Conservation (phyloP, 2,329 filamentous ascomycete genomes). For the Exophiala xenobiotica region DNA sequence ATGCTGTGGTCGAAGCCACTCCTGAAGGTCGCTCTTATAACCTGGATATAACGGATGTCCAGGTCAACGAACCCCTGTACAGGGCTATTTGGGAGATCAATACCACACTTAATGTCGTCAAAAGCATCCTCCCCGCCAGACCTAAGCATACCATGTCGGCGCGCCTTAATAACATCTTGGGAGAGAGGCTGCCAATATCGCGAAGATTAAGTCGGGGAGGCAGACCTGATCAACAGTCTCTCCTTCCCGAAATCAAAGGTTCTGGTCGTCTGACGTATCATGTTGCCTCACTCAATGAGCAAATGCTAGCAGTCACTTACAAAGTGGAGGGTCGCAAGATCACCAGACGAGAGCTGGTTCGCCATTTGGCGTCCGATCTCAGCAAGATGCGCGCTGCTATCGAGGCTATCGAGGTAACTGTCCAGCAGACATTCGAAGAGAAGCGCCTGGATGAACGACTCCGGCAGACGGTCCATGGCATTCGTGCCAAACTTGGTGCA, state of each 20-base stretch:
- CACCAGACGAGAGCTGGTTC: slow-evolving; percentile 25
- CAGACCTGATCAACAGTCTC: slow-evolving; percentile 11
- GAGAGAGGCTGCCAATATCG: background rate
- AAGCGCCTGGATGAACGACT: slow-evolving; percentile 11
- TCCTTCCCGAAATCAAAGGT: slow-evolving; percentile 24
- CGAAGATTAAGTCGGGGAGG: background rate
- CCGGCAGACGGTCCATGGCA: slow-evolving; percentile 6
- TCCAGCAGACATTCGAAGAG: slow-evolving; percentile 12
- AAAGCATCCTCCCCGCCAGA: slow-evolving; percentile 14
- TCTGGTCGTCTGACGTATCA: slow-evolving; percentile 25
- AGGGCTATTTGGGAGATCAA: slow-evolving; percentile 29
- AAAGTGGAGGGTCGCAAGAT: slow-evolving; percentile 33
- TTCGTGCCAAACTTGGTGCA: slow-evolving; percentile 20
- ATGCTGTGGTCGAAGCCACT: slow-evolving; percentile 25
- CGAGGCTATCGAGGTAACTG: slow-evolving; percentile 22
- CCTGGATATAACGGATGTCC: slow-evolving; percentile 27
- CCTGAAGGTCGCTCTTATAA: slow-evolving; percentile 23
- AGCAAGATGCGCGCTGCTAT: slow-evolving; percentile 24
- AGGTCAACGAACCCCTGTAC: slow-evolving; percentile 28
- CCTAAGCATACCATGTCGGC: slow-evolving; percentile 1
- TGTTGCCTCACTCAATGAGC: slow-evolving; percentile 23
- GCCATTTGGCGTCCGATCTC: slow-evolving; percentile 28
- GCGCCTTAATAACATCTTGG: background rate
- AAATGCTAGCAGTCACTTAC: slow-evolving; percentile 31
- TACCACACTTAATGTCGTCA: slow-evolving; percentile 27